A percentile compares a stretch with the other conserved stretches of the same genome.
phyloP scores from a whole-genome alignment of 148 eudicot species.

The Pouteria glomerata region DNA sequence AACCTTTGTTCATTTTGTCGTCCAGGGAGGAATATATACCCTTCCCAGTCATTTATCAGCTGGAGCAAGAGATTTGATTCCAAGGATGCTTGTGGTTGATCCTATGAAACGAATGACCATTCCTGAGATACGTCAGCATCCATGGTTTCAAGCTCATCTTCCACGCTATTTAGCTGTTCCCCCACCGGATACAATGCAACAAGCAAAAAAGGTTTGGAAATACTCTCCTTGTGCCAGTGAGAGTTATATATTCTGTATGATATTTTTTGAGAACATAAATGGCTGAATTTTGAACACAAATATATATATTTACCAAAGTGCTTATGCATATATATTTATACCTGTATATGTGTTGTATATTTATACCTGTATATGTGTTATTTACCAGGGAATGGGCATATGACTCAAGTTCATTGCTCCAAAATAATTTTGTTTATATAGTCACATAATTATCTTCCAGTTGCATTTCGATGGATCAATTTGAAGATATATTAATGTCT shows the following conservation, averaged over 20 bases:
- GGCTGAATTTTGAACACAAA: background rate
- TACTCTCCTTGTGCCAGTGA: background rate
- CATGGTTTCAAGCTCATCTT: conserved; percentile 93
- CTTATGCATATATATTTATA: background rate
- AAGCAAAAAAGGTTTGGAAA: conserved; percentile 76
- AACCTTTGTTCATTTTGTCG: background rate
- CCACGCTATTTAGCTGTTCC: conserved; percentile 95
- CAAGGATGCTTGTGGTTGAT: conserved; percentile 95
- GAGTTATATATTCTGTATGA: background rate
- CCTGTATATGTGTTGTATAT: too few species aligned
- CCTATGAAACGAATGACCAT: conserved; percentile 92
- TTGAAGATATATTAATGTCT: background rate
- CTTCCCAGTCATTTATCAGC: conserved; percentile 94
- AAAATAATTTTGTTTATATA: background rate
- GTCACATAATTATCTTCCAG: background rate
- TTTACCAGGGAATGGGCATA: background rate
- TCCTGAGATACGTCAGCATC: conserved; percentile 81
- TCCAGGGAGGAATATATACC: conserved; percentile 92
- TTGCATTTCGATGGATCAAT: background rate
- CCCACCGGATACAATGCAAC: conserved; percentile 91
- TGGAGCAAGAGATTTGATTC: conserved; percentile 88
- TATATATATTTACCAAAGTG: background rate
- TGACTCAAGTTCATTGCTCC: background rate
- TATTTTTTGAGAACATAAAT: background rate
- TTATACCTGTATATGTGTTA: background rate